Base-by-base conservation (phyloP, 179 eudicot species). In the Silene coronaria region DNA sequence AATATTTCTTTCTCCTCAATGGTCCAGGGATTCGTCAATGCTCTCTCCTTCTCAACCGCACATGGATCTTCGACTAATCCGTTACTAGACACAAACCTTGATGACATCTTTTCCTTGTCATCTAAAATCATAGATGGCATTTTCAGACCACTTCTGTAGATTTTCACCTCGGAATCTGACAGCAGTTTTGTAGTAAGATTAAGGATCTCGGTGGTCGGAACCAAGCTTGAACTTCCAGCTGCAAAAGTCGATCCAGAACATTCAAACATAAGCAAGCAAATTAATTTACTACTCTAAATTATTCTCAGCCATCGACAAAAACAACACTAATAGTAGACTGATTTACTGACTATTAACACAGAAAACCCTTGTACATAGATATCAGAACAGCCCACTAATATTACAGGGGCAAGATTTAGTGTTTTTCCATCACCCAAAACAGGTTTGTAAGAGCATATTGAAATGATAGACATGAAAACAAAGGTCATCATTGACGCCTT, bases 61-160 rank as follows among this genome's bases (percentile, higher is more conserved):
- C 79, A 79, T 8, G 99, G 98, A 84, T 96, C 91, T 75, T 89
- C 97, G 59, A 96, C 88, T 69, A 96, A 81, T 72, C 93, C 89
- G 78, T 96, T 96, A 76, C 32, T 84, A 17, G 98, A 88, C 57
- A 86, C 75, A 79, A 93, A 93, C 79, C 85, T 85, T 7, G 93
- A 79, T 60, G 75, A 42, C 51, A 65, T 81, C 86, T 74, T 89
- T 78, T 89, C 91, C 84, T 86, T 87, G 74, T 83, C 78, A 78
- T 91, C 96, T 83, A 88, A 82, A 62, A 96, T 86, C 78, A 93
- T 75, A 61, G 90, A 76, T 32, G 99, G 99, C 99, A 96, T 93
- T 76, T 88, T 93, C 84, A 90, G 76, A 63, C 77, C 75, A 82
- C 72, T 76, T 84, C 98, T 79, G 66, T 57, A 86, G 67, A 72